Conservation (phyloP, 768 basidiomycete species). For the Rhodotorula graminis region DNA sequence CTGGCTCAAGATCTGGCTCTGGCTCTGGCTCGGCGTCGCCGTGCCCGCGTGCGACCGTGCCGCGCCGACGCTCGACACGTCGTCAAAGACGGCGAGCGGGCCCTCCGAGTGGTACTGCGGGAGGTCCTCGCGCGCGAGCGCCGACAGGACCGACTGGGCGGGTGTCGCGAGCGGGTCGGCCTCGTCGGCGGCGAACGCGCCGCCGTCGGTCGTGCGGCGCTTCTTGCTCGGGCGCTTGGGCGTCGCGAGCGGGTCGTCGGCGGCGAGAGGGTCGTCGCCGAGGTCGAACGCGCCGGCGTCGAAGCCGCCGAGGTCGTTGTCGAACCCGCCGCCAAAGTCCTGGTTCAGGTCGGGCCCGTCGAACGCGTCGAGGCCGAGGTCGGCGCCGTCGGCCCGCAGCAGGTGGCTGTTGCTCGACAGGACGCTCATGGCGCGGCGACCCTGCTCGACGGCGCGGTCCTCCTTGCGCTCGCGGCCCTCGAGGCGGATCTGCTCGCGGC, state of each 20-base stretch:
- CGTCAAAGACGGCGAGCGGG: slow-evolving; percentile 47
- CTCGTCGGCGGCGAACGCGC: not conserved
- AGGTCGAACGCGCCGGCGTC: slow-evolving; percentile 13
- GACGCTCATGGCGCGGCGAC: slow-evolving; percentile 29
- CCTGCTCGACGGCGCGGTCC: slow-evolving; percentile 18
- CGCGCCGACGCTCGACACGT: slow-evolving; percentile 41
- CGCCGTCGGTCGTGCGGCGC: slow-evolving; percentile 12
- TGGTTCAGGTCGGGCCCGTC: slow-evolving; percentile 10
- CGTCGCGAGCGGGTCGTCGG: slow-evolving; percentile 10
- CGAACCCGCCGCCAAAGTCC: slow-evolving; percentile 22
- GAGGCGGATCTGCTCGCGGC: slow-evolving; percentile 28
- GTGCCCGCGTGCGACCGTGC: not conserved
- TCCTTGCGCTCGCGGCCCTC: slow-evolving; percentile 17
- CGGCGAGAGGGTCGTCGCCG: slow-evolving; percentile 16
- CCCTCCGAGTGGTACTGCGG: slow-evolving; percentile 31
- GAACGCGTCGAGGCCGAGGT: slow-evolving; percentile 1
- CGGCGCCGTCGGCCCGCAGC: not conserved
- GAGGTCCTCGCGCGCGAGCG: slow-evolving; percentile 10
- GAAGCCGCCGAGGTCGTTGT: slow-evolving; percentile 38
- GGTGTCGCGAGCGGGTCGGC: slow-evolving; percentile 1
- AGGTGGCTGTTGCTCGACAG: slow-evolving; percentile 16
- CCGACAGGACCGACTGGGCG: slow-evolving; percentile 7
- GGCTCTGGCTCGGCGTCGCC: not conserved
- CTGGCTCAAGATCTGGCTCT: slow-evolving; percentile 12
- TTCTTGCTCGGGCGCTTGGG: slow-evolving; percentile 27